Base-by-base conservation (phyloP, 371 early-diverging fungal genomes). In the Mucor saturninus region DNA sequence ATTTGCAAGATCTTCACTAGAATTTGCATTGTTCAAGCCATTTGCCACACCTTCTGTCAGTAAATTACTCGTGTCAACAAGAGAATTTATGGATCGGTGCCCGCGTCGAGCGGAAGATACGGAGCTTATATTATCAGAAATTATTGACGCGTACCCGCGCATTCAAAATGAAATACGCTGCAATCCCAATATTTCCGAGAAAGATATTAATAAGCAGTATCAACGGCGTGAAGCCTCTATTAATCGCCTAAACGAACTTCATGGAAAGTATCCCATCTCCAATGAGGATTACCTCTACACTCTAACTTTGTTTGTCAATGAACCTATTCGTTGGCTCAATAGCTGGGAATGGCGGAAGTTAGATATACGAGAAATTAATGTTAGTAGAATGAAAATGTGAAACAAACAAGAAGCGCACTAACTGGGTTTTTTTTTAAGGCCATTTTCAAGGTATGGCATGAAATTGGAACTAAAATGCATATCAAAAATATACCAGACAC, bases 221-320 rank as follows among this genome's bases (percentile, higher is more conserved):
- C 55, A 59, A n/a, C 66, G 86, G 8, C 52, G 65, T 4, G 56
- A 61, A 2, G 55, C 64, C 13, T 70, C 83, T 5, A 45, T 80
- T 6, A 56, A 64, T 4, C 67, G 86, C 7, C 28, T 86, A 42
- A 86, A 86, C 48, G 76, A 81, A 49, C 45, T 85, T 9, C 86
- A 86, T 54, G 71, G 73, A 7, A 76, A 77, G 46, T 84, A 85
- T 51, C 52, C 60, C 14, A 86, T 86, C 52, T 52, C 56, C 5
- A 74, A 84, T n/a, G 81, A 75, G 0, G 86, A 86, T 32, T 84
- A 69, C 45, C 54, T 82, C 0, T 85, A 84, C 53, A 81, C 76
- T 1, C 63, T 86, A 3, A 60, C 70, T 0, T 40, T 81, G 21
- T 86, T 86, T 63, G 70, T 82, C 11, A n/a, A 54, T 2, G 81